Conservation (phyloP, 1,139 yeast species). For the Protomyces inouyei region DNA sequence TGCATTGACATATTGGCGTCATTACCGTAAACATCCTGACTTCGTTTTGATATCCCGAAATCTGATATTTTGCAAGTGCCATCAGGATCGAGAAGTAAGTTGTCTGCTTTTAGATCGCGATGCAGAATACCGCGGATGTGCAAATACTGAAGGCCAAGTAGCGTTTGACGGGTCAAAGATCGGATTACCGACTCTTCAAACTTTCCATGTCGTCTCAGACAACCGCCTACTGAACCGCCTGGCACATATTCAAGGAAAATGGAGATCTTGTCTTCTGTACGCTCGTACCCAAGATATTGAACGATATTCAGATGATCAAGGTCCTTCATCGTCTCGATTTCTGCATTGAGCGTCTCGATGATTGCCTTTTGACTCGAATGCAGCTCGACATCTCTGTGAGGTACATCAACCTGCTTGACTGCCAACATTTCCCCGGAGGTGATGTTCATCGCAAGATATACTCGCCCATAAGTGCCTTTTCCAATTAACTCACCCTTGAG, state of each 20-base stretch:
- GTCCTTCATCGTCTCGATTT: slow-evolving; percentile 91
- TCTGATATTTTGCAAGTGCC: slow-evolving; percentile 96
- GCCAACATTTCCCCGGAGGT: slow-evolving; percentile 99
- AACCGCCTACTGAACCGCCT: slow-evolving; percentile 91
- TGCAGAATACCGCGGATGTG: slow-evolving; percentile 86
- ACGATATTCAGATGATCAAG: slow-evolving; percentile 91
- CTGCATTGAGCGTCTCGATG: slow-evolving; percentile 54
- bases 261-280: slow-evolving; percentile 27
- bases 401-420: slow-evolving; percentile 85
- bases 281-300: slow-evolving; percentile 55
- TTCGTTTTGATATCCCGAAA: slow-evolving; percentile 89
- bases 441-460: slow-evolving; percentile 83
- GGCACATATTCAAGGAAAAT: slow-evolving; percentile 78
- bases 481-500: slow-evolving; percentile 96
- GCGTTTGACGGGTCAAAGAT: slow-evolving; percentile 71
- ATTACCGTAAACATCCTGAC: slow-evolving; percentile 76
- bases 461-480: slow-evolving; percentile 96
- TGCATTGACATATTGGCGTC: slow-evolving; percentile 96
- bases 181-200: slow-evolving; percentile 74
- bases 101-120: slow-evolving; percentile 94
- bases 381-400: slow-evolving; percentile 47
- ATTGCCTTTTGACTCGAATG: slow-evolving; percentile 45
- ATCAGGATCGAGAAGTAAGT: slow-evolving; percentile 77
- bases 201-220: slow-evolving; percentile 75
- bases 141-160: slow-evolving; percentile 76